Base-by-base conservation (phyloP, 805 yeast genomes). In the Candida corydali region DNA sequence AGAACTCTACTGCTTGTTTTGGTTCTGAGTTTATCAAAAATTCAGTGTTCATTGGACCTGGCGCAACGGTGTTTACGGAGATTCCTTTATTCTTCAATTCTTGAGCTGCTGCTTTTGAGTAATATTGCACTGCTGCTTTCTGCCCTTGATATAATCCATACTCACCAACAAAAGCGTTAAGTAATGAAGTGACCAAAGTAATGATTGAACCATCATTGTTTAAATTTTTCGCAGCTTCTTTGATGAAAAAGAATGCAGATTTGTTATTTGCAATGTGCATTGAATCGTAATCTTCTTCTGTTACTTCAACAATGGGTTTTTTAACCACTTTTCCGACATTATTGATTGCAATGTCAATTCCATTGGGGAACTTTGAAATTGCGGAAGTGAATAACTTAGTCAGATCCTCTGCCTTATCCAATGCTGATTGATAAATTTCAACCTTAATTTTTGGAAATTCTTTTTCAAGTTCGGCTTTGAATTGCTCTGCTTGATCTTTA, bases 21-120 rank as follows among this genome's bases (percentile, higher is more conserved):
- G 66, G 62, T 56, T 80, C 86, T 57, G 76, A 80, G 12, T 76
- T 75, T 48, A 78, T 77, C 54, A 80, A 64, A 59, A 77, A 76
- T 42, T 81, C 81, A 8, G 83, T 77, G 49, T 76, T 80, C 81
- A 76, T 76, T 37, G 82, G 82, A 34, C 82, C 82, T 33, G 82
- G 82, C 3, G 82, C 80, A 38, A 78, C 77, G 47, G 71, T 65
- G 46, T 75, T 75, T 46, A 72, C 78, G 9, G 73, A 62, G 41
- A 77, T 68, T 17, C 65, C 65, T 49, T 61, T 71, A 4, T 51
- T 41, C 19, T 59, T 61, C 36, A 75, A 61, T 50, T 77, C 82
- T 52, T 76, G 73, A 11, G 81, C 71, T n/a, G 76, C 67, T 12
- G 77, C 51, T 49, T 75, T 76, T 36, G 65, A 50, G 57, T 75